These are phyloP conservation scores for Voacanga thouarsii DNA, from an alignment of 257 asterid species.

Conservation along the genomic window DNA sequence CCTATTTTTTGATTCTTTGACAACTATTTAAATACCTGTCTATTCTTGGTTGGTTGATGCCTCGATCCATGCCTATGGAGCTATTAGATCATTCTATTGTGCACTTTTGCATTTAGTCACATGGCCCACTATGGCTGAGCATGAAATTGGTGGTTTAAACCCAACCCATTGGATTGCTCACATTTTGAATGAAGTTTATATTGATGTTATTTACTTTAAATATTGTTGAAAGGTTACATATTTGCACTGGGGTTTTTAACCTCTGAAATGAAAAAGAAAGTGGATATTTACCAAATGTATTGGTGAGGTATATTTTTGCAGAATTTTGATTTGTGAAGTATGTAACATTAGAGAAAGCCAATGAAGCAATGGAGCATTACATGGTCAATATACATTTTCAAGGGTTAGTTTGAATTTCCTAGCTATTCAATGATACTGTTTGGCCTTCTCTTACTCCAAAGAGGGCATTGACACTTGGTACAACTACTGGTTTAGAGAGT, in stretches of 20 bases:
- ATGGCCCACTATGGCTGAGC: background rate
- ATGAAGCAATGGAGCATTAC: constrained; percentile 60
- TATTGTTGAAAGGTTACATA: background rate
- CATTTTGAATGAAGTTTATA: background rate
- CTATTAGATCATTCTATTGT: background rate
- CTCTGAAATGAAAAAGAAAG: background rate
- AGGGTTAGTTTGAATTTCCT: constrained; percentile 62
- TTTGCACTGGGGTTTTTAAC: background rate
- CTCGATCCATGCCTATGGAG: background rate
- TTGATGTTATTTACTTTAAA: background rate
- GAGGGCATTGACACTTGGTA: constrained; percentile 14
- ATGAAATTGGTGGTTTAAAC: background rate
- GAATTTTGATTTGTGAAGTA: constrained; percentile 92
- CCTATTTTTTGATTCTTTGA: too few relatives aligned
- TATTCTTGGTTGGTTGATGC: background rate
- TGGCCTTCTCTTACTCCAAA: constrained; percentile 7
- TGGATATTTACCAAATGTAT: background rate
- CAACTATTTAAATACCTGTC: background rate
- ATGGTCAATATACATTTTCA: constrained; percentile 55
- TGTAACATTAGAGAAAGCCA: constrained; percentile 65
- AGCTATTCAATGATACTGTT: background rate
- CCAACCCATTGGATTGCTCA: background rate
- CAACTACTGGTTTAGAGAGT: constrained; percentile 39
- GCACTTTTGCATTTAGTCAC: background rate
- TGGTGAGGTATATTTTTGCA: constrained; percentile 21